These are phyloP conservation scores for Mycocentrospora acerina DNA, from an alignment of 2,329 filamentous ascomycete genomes.

Conservation along the genomic window DNA sequence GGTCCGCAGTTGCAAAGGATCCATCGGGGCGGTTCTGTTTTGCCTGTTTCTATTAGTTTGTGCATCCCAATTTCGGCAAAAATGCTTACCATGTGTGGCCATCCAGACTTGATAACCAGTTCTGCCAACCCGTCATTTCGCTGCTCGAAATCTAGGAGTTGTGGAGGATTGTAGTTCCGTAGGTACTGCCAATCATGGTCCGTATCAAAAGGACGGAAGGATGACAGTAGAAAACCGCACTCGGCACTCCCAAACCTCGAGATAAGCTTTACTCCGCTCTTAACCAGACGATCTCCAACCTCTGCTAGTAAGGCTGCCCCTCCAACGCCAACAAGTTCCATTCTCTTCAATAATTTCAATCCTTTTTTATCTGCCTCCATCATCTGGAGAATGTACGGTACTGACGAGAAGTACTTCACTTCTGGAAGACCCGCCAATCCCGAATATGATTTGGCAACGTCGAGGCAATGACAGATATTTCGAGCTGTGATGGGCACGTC, in stretches of 20 bases:
- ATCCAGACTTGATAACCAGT: conserved; percentile 56
- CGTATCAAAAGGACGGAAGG: conserved; percentile 55
- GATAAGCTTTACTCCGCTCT: conserved; percentile 56
- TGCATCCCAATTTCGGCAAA: neutral
- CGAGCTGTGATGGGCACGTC: conserved; percentile 57
- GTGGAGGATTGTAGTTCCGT: conserved; percentile 43
- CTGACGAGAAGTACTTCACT: conserved; percentile 62
- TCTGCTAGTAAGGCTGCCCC: conserved; percentile 59
- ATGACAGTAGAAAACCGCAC: conserved; percentile 66
- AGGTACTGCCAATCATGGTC: conserved; percentile 66
- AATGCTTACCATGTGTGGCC: conserved; percentile 55
- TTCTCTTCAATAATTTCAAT: conserved; percentile 61
- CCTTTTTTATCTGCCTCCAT: conserved; percentile 90
- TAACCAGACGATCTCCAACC: conserved; percentile 57
- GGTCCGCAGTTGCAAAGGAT: conserved; percentile 63
- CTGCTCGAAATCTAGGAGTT: conserved; percentile 52
- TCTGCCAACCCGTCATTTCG: conserved; percentile 50
- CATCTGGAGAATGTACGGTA: conserved; percentile 82
- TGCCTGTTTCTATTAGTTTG: conserved; percentile 29
- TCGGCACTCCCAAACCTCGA: conserved; percentile 67
- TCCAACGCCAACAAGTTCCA: conserved; percentile 65
- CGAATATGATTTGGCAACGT: conserved; percentile 33
- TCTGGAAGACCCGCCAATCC: conserved; percentile 21
- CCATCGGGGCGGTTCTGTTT: conserved; percentile 61
- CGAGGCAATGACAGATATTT: conserved; percentile 55